A percentile compares a stretch with the other conserved stretches of the same genome.
These are phyloP conservation scores for Gremmenia infestans DNA, from an alignment of 2,329 filamentous ascomycete genomes.

Conservation along the genomic window DNA sequence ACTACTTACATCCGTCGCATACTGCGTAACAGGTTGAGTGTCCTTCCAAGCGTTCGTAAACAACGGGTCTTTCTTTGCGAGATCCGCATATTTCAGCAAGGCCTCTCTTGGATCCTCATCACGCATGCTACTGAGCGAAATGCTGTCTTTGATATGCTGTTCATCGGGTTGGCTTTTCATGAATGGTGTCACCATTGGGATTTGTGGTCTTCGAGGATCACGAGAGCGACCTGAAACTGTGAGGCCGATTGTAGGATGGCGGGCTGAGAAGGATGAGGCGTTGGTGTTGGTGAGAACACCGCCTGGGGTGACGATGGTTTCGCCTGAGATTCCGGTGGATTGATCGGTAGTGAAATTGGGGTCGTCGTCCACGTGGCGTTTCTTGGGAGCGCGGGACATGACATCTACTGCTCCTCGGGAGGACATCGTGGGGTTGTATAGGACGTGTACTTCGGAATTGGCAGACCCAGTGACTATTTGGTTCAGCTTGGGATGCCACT, in stretches of 20 bases:
- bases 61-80: slow-evolving; percentile 86
- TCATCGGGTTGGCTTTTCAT: slow-evolving; percentile 86
- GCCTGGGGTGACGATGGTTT: slow-evolving; percentile 70
- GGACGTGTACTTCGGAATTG: slow-evolving; percentile 81
- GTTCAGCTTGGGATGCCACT: slow-evolving; percentile 93
- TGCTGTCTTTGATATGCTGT: slow-evolving; percentile 80
- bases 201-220: slow-evolving; percentile 80
- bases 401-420: slow-evolving; percentile 77
- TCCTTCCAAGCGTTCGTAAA: slow-evolving; percentile 92
- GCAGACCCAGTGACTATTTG: slow-evolving; percentile 93
- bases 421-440: slow-evolving; percentile 86
- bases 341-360: slow-evolving; percentile 81
- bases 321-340: slow-evolving; percentile 73
- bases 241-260: slow-evolving; percentile 66
- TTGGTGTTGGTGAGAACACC: slow-evolving; percentile 49
- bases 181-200: slow-evolving; percentile 82
- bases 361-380: slow-evolving; percentile 92
- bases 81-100: slow-evolving; percentile 88
- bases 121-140: slow-evolving; percentile 85
- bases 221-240: slow-evolving; percentile 71
- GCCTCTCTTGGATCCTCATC: slow-evolving; percentile 96
- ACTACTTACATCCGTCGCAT: slow-evolving; percentile 74
- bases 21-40: slow-evolving; percentile 89
- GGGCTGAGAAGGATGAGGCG: slow-evolving; percentile 45
- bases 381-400: slow-evolving; percentile 90